Base-by-base conservation (phyloP, 768 basidiomycete species). In the Phanerodontia chrysosporium region DNA sequence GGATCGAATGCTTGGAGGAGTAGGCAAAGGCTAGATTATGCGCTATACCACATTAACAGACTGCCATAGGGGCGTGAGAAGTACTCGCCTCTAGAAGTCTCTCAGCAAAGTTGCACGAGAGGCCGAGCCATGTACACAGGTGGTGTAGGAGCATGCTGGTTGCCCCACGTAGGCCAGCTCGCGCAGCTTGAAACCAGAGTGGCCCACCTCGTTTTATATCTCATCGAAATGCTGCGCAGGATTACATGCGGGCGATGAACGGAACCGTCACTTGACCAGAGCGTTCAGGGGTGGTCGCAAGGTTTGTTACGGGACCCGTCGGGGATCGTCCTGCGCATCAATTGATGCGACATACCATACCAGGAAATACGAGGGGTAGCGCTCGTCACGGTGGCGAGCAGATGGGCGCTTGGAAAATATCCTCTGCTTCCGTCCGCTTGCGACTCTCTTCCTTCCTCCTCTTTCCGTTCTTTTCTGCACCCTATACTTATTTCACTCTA, bases 401-500 rank as follows among this genome's bases (percentile, higher is more conserved):
- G 8, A 42, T 42, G 39, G 45, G 58, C 58, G 58, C 53, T 36
- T 56, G 49, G 53, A 60, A 60, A 60, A 60, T 55, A 60, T 60
- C 52, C 32, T 42, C 27, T 35, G 45, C 16, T 51, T 28, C 48
- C n/a, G n/a, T n/a, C n/a, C 35, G 32, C 24, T 29, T 6, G 42
- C 28, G 24, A 14, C 39, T 48, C 57, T 36, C 51, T 53, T 35
- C 53, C 53, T 49, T 56, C 28, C 49, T 51, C 49, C 30, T 30
- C 58, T 58, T 58, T 48, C 46, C 55, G 59, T 52, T 59, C 44
- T 58, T 59, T 58, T 63, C 65, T 60, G 29, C 61, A 44, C 55
- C 55, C 58, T 69, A 67, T 68, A 65, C 64, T 65, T 68, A 66
- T 67, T 68, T 67, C 63, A 62, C 66, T 55, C 39, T 27, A 18